phyloP scores from a whole-genome alignment of 805 yeast genomes.

The Kuraishia capsulata region DNA sequence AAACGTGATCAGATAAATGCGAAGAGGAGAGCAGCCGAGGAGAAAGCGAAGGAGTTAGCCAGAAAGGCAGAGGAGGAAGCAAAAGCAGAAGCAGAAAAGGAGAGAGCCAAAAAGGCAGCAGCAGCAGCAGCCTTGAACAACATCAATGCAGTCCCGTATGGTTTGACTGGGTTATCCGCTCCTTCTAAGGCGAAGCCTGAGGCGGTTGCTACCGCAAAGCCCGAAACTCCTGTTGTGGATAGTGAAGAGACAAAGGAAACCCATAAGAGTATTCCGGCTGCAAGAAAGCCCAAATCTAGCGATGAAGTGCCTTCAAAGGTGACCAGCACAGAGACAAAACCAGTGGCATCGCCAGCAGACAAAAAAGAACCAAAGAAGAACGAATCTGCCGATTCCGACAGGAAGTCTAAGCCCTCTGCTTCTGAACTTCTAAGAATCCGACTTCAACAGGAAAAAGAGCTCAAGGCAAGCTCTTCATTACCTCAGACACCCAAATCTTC shows the following conservation, averaged over 20 bases:
- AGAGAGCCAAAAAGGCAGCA: not conserved
- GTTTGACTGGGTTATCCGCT: not conserved
- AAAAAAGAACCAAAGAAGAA: not conserved
- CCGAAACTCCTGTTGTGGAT: too few species aligned
- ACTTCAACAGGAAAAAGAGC: not conserved
- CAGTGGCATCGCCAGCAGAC: not conserved
- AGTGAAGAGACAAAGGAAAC: too few species aligned
- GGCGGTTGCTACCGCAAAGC: not conserved
- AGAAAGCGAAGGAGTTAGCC: conserved; percentile 1
- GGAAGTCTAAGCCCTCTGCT: too few species aligned
- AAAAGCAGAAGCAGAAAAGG: not conserved
- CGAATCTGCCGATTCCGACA: too few species aligned
- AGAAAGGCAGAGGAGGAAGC: not conserved
- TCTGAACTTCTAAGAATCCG: not conserved
- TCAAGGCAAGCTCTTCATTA: not conserved
- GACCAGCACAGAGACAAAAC: not conserved
- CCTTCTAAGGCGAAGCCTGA: not conserved
- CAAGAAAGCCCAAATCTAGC: not conserved
- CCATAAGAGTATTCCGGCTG: not conserved
- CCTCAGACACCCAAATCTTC: not conserved
- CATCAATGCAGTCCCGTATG: not conserved
- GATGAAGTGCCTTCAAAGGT: too few species aligned
- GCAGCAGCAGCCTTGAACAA: not conserved
- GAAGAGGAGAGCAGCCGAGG: conserved; percentile 1
- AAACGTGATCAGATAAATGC: conserved; percentile 9